phyloP scores from a whole-genome alignment of 2,329 filamentous ascomycete species.

The Chalara sp. region DNA sequence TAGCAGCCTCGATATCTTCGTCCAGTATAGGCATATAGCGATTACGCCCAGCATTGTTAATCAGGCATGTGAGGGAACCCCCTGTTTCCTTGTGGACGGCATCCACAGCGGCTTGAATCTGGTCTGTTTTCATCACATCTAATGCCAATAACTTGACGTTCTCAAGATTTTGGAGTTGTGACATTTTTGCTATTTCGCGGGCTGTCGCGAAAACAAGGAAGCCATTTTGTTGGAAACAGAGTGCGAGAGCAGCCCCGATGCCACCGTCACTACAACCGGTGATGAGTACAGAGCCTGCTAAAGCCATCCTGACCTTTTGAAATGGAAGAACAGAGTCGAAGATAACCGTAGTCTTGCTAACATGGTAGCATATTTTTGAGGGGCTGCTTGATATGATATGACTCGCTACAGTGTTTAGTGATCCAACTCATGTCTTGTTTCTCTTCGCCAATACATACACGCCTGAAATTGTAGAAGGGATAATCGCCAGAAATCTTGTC shows the following conservation, averaged over 20 bases:
- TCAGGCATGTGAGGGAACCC: conserved; percentile 33
- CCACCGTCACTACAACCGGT: conserved; percentile 33
- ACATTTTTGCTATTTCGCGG: conserved; percentile 27
- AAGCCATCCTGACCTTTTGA: too few species aligned
- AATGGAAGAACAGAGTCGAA: too few species aligned
- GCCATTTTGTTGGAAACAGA: conserved; percentile 28
- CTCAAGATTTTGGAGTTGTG: conserved; percentile 11
- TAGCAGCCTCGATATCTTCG: conserved; percentile 17
- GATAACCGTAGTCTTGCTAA: too few species aligned
- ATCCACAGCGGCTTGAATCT: conserved; percentile 25
- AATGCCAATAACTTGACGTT: conserved; percentile 30
- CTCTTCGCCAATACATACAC: too few species aligned
- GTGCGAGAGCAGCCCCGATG: conserved; percentile 31
- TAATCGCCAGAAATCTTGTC: too few species aligned
- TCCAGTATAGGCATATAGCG: conserved; percentile 23
- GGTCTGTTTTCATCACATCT: conserved; percentile 30
- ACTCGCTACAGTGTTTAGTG: too few species aligned
- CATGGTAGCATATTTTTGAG: too few species aligned
- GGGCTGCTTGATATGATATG: too few species aligned
- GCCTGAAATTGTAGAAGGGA: too few species aligned
- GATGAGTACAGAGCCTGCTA: conserved; percentile 20
- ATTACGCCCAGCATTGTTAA: conserved; percentile 36
- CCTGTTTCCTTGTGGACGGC: conserved; percentile 27
- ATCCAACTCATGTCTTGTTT: too few species aligned
- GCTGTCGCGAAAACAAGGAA: conserved; percentile 32